phyloP scores from a whole-genome alignment of 2,329 filamentous ascomycete species.

The Fusarium aywerte region DNA sequence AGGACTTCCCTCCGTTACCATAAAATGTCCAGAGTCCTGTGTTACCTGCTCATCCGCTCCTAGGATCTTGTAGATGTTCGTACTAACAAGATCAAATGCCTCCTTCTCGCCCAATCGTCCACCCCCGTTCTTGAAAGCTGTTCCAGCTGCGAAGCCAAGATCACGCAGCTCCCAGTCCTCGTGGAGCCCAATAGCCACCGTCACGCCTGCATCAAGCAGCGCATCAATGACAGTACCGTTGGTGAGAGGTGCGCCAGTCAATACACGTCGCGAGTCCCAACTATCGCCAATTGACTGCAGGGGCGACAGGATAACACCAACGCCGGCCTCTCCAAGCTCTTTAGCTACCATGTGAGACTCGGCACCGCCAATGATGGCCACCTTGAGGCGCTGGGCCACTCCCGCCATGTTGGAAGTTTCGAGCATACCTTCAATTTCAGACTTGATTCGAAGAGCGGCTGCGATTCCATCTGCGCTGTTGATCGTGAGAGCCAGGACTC shows the following conservation, averaged over 20 bases:
- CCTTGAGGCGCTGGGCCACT: constrained; percentile 52
- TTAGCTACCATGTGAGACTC: constrained; percentile 70
- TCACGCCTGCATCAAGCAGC: constrained; percentile 68
- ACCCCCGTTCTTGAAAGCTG: constrained; percentile 65
- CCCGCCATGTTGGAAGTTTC: constrained; percentile 9
- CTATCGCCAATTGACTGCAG: constrained; percentile 63
- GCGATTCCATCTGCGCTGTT: constrained; percentile 73
- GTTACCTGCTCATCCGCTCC: constrained; percentile 55
- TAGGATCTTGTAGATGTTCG: constrained; percentile 68
- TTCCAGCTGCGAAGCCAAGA: constrained; percentile 68
- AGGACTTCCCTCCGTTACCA: constrained; percentile 72
- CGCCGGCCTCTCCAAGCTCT: constrained; percentile 65
- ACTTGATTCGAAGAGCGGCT: constrained; percentile 67
- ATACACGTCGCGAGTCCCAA: constrained; percentile 71
- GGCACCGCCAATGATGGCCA: constrained; percentile 70
- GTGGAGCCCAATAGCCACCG: constrained; percentile 66
- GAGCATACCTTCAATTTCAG: constrained; percentile 60
- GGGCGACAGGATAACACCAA: constrained; percentile 70
- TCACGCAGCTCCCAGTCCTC: constrained; percentile 73
- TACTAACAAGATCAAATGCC: constrained; percentile 67
- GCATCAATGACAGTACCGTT: constrained; percentile 70
- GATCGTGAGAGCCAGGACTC: constrained; percentile 67
- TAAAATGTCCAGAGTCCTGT: constrained; percentile 60
- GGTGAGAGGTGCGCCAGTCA: constrained; percentile 72
- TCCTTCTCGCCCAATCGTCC: constrained; percentile 64